phyloP scores from a whole-genome alignment of 352 stramenopile species.

The Peronospora destructor region DNA sequence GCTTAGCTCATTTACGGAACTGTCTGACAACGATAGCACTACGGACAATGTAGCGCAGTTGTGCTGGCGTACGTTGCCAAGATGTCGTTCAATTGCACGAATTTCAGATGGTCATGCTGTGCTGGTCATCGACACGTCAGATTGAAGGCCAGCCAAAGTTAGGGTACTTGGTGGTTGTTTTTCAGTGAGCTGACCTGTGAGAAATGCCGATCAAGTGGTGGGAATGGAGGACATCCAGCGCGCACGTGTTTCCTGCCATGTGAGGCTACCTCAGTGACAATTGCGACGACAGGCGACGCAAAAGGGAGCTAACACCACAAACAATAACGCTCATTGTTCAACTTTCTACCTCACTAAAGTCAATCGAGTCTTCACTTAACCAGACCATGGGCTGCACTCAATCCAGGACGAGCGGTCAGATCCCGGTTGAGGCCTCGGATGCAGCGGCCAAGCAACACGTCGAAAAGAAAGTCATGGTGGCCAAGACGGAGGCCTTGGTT shows the following conservation, averaged over 20 bases:
- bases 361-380: constrained; percentile 6
- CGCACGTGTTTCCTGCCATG: constrained; percentile 4
- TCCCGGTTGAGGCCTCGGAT: constrained; percentile 5
- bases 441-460: not conserved
- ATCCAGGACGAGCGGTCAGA: constrained; percentile 44
- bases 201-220: constrained; percentile 17
- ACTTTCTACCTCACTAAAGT: constrained; percentile 10
- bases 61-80: constrained; percentile 1
- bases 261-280: constrained; percentile 5
- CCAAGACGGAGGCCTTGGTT: constrained; percentile 3
- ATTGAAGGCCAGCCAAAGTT: not conserved
- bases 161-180: constrained; percentile 6
- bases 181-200: constrained; percentile 4
- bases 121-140: constrained; percentile 1
- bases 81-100: constrained; percentile 1
- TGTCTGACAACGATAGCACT: not conserved
- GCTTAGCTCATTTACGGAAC: constrained; percentile 4
- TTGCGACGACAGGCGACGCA: constrained; percentile 17
- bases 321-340: constrained; percentile 14
- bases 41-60: constrained; percentile 2
- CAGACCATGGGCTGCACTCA: constrained; percentile 54
- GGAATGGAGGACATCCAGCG: constrained; percentile 4
- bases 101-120: constrained; percentile 9
- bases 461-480: not conserved
- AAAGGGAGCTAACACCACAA: constrained; percentile 11